These are phyloP conservation scores for Lactarius akahatsu DNA, from an alignment of 768 basidiomycete species.

Conservation along the genomic window DNA sequence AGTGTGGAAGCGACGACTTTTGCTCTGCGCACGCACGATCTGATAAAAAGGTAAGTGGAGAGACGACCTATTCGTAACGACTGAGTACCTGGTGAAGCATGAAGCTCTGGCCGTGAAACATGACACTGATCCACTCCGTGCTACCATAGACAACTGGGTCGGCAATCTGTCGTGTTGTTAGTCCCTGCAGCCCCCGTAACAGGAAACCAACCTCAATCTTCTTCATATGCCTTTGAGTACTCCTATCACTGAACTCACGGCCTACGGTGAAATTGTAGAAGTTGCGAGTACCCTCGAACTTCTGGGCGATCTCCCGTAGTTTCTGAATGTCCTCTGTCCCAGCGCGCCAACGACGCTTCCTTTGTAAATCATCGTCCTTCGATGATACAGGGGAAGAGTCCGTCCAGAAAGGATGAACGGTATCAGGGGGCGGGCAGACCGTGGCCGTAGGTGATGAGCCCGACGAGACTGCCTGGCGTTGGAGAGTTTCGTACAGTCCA, in stretches of 20 bases:
- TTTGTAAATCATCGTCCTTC: slow-evolving; percentile 57
- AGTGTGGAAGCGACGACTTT: slow-evolving; percentile 24
- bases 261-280: slow-evolving; percentile 97
- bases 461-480: slow-evolving; percentile 35
- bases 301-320: slow-evolving; percentile 56
- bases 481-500: slow-evolving; percentile 50
- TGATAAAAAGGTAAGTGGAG: slow-evolving; percentile 31
- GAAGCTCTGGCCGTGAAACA: slow-evolving; percentile 96
- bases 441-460: slow-evolving; percentile 18
- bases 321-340: slow-evolving; percentile 49
- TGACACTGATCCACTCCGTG: slow-evolving; percentile 92
- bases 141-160: slow-evolving; percentile 89
- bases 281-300: slow-evolving; percentile 89
- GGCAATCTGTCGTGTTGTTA: slow-evolving; percentile 48
- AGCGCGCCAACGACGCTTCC: slow-evolving; percentile 74
- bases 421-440: slow-evolving; percentile 26
- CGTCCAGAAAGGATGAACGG: slow-evolving; percentile 64
- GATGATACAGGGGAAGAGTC: slow-evolving; percentile 38
- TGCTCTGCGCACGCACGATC: slow-evolving; percentile 45
- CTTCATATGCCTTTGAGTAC: slow-evolving; percentile 86
- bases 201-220: slow-evolving; percentile 61
- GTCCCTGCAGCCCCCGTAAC: neutral
- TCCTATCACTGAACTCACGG: slow-evolving; percentile 78
- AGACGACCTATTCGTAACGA: slow-evolving; percentile 16
- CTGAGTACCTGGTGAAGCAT: slow-evolving; percentile 94